These are phyloP conservation scores for Sideroxylon spinosum DNA, from an alignment of 179 eudicot species.

Conservation along the genomic window DNA sequence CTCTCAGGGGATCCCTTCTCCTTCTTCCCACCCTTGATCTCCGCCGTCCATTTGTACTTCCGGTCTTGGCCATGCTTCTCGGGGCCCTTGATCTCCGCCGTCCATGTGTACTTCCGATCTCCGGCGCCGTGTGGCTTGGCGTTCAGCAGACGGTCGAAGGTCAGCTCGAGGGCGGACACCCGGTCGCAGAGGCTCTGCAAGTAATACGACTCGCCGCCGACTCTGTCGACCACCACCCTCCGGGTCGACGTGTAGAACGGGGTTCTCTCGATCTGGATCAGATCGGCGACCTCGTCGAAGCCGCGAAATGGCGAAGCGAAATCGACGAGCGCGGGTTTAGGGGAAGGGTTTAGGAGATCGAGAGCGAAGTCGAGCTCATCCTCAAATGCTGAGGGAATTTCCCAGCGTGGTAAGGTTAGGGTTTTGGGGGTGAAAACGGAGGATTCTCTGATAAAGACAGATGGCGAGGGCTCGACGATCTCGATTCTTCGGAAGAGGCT, in stretches of 20 bases:
- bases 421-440: conserved; percentile 31
- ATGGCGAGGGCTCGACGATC: conserved; percentile 33
- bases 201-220: conserved; percentile 30
- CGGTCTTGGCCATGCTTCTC: conserved; percentile 36
- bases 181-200: conserved; percentile 54
- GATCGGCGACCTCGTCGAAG: conserved; percentile 48
- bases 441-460: conserved; percentile 25
- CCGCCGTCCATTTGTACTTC: conserved; percentile 72
- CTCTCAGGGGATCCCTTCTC: conserved; percentile 32
- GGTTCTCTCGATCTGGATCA: conserved; percentile 53
- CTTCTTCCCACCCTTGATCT: conserved; percentile 52
- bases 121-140: conserved; percentile 13
- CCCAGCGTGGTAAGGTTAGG: conserved; percentile 15
- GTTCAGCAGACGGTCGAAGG: conserved; percentile 36
- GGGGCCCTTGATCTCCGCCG: conserved; percentile 37
- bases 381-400: conserved; percentile 21
- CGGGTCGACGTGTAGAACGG: conserved; percentile 32
- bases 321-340: conserved; percentile 16
- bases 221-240: conserved; percentile 25
- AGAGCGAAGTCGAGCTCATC: conserved; percentile 39
- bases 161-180: conserved; percentile 40
- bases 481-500: conserved; percentile 39
- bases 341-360: conserved; percentile 30
- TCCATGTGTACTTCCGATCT: conserved; percentile 49
- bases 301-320: conserved; percentile 26